A percentile compares a stretch with the other conserved stretches of the same genome.
phyloP scores from a whole-genome alignment of 2,329 filamentous ascomycete species.

The Aureobasidium sp. region DNA sequence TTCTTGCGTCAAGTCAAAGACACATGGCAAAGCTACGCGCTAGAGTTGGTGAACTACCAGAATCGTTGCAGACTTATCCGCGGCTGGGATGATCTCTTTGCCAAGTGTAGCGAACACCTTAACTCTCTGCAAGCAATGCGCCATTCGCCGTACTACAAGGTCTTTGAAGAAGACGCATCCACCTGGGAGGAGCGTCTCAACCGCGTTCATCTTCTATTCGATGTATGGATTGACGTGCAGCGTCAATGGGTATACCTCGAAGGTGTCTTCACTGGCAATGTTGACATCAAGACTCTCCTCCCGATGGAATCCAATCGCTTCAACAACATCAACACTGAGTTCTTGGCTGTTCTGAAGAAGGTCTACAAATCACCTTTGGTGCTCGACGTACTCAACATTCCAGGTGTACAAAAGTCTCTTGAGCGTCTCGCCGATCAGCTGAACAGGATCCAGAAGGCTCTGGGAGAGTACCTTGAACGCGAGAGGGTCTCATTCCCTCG shows the following conservation, averaged over 20 bases:
- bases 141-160: constrained; percentile 98
- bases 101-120: constrained; percentile 95
- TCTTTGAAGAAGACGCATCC: constrained; percentile 95
- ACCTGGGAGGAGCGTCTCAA: constrained; percentile 98
- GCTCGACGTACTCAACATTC: constrained; percentile 90
- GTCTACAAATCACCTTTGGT: constrained; percentile 95
- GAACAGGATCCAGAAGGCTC: constrained; percentile 98
- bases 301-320: constrained; percentile 95
- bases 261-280: constrained; percentile 96
- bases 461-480: constrained; percentile 96
- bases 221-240: constrained; percentile 99
- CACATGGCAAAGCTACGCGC: constrained; percentile 89
- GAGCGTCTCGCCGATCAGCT: constrained; percentile 93
- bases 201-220: constrained; percentile 91
- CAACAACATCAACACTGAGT: constrained; percentile 98
- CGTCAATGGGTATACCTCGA: constrained; percentile 99
- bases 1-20: constrained; percentile 95
- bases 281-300: constrained; percentile 95
- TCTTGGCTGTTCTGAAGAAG: constrained; percentile 99
- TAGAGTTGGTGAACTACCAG: constrained; percentile 95
- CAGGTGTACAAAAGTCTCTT: constrained; percentile 89
- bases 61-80: constrained; percentile 96
- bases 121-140: constrained; percentile 98
- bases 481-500: constrained; percentile 95
- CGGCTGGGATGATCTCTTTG: constrained; percentile 96